A percentile compares a stretch with the other conserved stretches of the same genome.
phyloP scores from a whole-genome alignment of 2,329 filamentous ascomycete species.

The Fusarium veterinarium region DNA sequence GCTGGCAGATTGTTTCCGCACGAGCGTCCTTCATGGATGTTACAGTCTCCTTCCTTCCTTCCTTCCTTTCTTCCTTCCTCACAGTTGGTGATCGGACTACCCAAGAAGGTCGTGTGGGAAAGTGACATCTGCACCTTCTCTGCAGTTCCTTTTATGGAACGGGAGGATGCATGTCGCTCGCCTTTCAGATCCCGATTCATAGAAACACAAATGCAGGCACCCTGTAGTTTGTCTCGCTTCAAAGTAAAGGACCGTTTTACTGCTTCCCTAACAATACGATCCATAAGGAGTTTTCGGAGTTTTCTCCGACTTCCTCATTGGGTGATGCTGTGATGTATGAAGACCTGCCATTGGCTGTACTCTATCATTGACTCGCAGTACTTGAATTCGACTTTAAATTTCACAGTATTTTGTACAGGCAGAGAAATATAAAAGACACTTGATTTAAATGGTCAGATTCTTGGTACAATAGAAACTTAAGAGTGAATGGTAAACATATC shows the following conservation, averaged over 20 bases:
- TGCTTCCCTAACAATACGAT: not conserved
- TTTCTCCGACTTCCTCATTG: slow-evolving; percentile 37
- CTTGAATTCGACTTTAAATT: not conserved
- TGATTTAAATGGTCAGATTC: fast-evolving
- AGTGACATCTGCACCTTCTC: not conserved
- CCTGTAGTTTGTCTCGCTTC: not conserved
- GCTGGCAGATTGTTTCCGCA: not conserved
- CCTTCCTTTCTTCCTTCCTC: not conserved
- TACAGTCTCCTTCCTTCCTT: not conserved
- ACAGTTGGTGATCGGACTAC: not conserved
- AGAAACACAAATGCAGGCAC: not conserved
- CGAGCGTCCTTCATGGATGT: not conserved
- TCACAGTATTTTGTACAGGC: not conserved
- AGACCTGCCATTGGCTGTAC: slow-evolving; percentile 28
- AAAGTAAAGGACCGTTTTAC: not conserved
- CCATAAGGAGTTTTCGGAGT: slow-evolving; percentile 43
- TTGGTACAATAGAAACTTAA: too few relatives aligned
- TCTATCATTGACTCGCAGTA: not conserved
- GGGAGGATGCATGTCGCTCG: not conserved
- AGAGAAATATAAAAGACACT: not conserved
- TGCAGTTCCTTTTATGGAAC: not conserved
- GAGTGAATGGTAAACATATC: not conserved
- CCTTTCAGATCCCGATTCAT: not conserved
- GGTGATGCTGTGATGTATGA: not conserved
- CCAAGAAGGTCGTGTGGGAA: not conserved